Base-by-base conservation (phyloP, 768 basidiomycete genomes). In the Tephrocybe sp. region DNA sequence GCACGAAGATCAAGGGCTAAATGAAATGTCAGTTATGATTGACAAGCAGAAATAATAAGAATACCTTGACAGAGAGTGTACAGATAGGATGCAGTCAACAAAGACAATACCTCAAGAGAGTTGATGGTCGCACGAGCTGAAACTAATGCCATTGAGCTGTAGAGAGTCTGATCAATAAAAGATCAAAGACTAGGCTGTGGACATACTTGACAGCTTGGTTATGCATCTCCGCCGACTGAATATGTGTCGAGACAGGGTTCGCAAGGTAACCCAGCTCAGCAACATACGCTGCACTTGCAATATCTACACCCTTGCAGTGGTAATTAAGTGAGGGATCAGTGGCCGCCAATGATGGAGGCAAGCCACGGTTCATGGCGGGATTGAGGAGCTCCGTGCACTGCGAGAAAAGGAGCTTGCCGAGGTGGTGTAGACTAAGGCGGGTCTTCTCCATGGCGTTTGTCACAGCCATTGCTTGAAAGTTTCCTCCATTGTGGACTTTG, bases 401-500 rank as follows among this genome's bases (percentile, higher is more conserved):
- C 0, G 79, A 73, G 58, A 87, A 89, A 52, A 84, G 69, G 45
- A 89, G 69, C 60, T 85, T 84, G 46, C 87, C 87, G 41, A 89
- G 69, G 57, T 86, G 85, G 41, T 84, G 75, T n/a, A 89, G 70
- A 17, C 76, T 75, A 20, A 88, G 74, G 26, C 91, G 86, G 14
- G 87, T 88, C 66, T 91, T 90, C 65, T 93, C 91, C 88, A 92
- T 92, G 11, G 84, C 82, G 49, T 89, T 91, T 7, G 89, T 89
- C 35, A 93, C 83, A 3, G 89, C 75, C 78, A 90, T 87, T 0
- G 89, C 89, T 63, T 93, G 91, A 80, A 94, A 94, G 65, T 93
- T 93, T 13, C 92, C 92, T 26, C 89, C 92, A 49, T 92, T 79
- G 64, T 92, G 87, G 16, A 92, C 73, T 45, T 69, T 71, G 2